Conservation (phyloP, 352 stramenopile genomes). For the Thalassiosira allenii region DNA sequence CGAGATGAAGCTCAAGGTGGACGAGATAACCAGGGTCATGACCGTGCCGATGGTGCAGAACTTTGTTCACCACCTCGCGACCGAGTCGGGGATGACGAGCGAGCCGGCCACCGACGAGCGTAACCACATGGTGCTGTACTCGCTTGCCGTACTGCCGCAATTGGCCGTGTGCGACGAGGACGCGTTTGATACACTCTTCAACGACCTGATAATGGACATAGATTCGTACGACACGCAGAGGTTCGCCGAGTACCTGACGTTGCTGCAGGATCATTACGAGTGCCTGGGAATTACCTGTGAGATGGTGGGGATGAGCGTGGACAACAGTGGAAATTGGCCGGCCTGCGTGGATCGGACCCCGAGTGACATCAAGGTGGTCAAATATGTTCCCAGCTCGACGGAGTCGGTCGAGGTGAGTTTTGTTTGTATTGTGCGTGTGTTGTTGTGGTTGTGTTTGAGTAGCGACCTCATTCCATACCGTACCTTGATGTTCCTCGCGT, state of each 20-base stretch:
- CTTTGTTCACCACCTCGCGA: constrained; percentile 72
- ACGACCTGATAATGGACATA: constrained; percentile 52
- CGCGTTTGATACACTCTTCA: constrained; percentile 61
- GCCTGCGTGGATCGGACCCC: constrained; percentile 52
- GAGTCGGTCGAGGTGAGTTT: constrained; percentile 51
- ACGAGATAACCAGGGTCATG: constrained; percentile 65
- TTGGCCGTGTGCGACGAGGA: constrained; percentile 75
- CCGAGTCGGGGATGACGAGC: constrained; percentile 37
- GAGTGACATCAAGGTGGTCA: constrained; percentile 37
- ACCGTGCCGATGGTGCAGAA: constrained; percentile 80
- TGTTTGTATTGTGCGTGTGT: not conserved
- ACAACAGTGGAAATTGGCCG: constrained; percentile 49
- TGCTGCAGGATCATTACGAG: constrained; percentile 67
- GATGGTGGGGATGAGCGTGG: constrained; percentile 59
- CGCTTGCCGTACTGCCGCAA: constrained; percentile 71
- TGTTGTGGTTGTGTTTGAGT: no score
- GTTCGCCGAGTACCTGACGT: constrained; percentile 47
- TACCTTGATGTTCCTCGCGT: not conserved
- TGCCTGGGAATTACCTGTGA: constrained; percentile 81
- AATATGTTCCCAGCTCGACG: constrained; percentile 68
- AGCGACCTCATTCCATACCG: no score
- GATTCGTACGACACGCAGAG: constrained; percentile 29
- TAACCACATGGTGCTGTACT: constrained; percentile 77
- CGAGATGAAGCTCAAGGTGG: constrained; percentile 58
- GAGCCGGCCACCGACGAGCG: constrained; percentile 30